A percentile compares a stretch with the other conserved stretches of the same genome.
Conservation (phyloP, 805 yeast species). For the Torulaspora gathmanii region DNA sequence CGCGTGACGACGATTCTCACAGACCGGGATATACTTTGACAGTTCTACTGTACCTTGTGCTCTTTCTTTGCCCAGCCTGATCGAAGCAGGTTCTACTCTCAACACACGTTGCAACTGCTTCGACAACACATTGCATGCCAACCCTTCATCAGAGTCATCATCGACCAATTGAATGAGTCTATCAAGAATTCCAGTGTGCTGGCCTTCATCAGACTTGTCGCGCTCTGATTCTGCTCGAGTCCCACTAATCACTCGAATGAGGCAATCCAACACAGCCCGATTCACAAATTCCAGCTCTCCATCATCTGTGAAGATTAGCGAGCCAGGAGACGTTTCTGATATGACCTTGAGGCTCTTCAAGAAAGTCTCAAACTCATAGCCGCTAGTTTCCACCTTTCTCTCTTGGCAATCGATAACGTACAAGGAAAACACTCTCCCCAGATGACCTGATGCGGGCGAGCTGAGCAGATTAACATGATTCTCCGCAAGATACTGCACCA, state of each 20-base stretch:
- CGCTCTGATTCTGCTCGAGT: slow-evolving; percentile 29
- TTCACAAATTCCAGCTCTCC: slow-evolving; percentile 21
- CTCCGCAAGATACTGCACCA: slow-evolving; percentile 23
- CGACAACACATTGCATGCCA: slow-evolving; percentile 5
- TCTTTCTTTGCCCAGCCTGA: slow-evolving; percentile 27
- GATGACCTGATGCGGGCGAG: slow-evolving; percentile 27
- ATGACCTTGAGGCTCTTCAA: slow-evolving; percentile 14
- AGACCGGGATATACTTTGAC: slow-evolving; percentile 25
- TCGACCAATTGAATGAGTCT: slow-evolving; percentile 6
- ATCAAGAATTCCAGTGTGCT: slow-evolving; percentile 1
- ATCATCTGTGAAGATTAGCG: slow-evolving; percentile 15
- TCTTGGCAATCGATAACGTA: slow-evolving; percentile 9
- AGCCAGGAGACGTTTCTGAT: slow-evolving; percentile 14
- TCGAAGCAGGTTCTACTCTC: slow-evolving; percentile 23
- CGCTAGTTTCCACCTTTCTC: not conserved
- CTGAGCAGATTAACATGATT: slow-evolving; percentile 20
- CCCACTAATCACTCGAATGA: slow-evolving; percentile 6
- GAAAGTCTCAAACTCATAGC: slow-evolving; percentile 13
- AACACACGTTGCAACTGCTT: slow-evolving; percentile 18
- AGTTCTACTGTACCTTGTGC: slow-evolving; percentile 15
- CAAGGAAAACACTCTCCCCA: slow-evolving; percentile 23
- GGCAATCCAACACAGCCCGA: slow-evolving; percentile 17
- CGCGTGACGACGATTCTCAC: slow-evolving; percentile 23
- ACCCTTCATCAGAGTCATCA: not conserved
- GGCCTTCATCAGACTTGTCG: not conserved